Evolutionary conservation across 352 stramenopile genomes (phyloP).

Genomic region (Phytophthora melonis): DNA sequence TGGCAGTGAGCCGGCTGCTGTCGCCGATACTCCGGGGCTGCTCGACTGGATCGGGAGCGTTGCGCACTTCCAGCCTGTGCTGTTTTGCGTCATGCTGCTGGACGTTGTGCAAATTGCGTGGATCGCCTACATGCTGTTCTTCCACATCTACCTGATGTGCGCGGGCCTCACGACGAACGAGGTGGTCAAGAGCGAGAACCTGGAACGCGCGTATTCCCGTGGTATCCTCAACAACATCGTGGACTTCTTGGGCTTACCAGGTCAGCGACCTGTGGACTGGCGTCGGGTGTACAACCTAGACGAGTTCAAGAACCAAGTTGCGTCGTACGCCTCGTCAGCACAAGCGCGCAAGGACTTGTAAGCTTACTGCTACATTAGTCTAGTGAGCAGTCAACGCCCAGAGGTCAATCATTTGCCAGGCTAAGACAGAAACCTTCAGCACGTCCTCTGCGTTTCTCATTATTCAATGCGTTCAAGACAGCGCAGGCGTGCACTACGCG

Average conservation of each 20-base stretch:
- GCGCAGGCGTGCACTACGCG: conserved; percentile 75
- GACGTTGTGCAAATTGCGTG: conserved; percentile 67
- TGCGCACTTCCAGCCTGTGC: conserved; percentile 67
- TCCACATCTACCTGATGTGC: conserved; percentile 72
- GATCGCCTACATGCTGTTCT: conserved; percentile 80
- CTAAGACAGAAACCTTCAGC: not conserved
- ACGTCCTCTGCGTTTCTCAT: not conserved
- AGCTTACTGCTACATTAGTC: not conserved
- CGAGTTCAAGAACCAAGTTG: conserved; percentile 49
- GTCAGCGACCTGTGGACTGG: conserved; percentile 60
- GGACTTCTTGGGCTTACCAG: conserved; percentile 65
- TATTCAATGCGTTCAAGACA: conserved; percentile 73
- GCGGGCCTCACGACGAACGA: conserved; percentile 82
- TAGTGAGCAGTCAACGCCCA: not conserved
- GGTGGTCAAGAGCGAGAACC: conserved; percentile 76
- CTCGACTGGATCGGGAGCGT: conserved; percentile 60
- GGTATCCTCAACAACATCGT: conserved; percentile 63
- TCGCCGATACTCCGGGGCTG: conserved; percentile 15
- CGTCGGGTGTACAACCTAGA: conserved; percentile 61
- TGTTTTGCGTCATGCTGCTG: conserved; percentile 64
- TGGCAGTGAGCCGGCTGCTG: conserved; percentile 6
- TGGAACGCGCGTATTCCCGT: conserved; percentile 62
- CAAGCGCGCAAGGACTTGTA: conserved; percentile 35
- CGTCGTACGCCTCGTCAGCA: conserved; percentile 5
- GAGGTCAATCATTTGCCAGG: no score